These are phyloP conservation scores for Yarrowia galli DNA, from an alignment of 1,139 yeast species.

Conservation along the genomic window DNA sequence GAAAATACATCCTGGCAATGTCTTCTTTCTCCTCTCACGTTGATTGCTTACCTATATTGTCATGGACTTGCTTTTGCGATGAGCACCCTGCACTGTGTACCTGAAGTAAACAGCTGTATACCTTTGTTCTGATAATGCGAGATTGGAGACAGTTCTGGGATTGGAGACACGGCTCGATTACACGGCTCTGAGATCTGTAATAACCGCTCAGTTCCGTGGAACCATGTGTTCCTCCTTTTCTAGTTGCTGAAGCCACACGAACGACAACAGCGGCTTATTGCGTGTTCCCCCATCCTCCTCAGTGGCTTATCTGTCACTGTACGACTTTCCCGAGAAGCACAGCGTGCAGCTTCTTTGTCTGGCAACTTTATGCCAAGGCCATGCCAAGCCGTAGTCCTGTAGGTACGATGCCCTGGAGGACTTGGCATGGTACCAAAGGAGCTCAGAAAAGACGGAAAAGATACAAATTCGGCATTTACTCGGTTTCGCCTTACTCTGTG, in stretches of 20 bases:
- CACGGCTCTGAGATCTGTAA: too few species aligned
- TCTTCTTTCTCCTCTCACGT: too few species aligned
- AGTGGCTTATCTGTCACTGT: conserved; percentile 3
- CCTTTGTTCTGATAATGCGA: neutral
- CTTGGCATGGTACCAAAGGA: too few species aligned
- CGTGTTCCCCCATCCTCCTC: neutral
- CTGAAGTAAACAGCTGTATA: neutral
- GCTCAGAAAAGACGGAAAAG: too few species aligned
- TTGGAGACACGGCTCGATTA: too few species aligned
- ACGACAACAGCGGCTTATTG: neutral
- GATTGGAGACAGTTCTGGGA: neutral
- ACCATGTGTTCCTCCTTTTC: too few species aligned
- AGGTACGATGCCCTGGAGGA: neutral
- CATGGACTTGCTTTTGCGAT: conserved; percentile 1
- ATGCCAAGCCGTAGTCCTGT: neutral
- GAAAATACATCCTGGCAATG: too few species aligned
- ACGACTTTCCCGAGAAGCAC: neutral
- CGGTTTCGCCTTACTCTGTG: too few species aligned
- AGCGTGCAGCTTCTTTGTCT: neutral
- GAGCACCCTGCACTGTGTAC: neutral
- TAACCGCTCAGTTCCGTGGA: too few species aligned
- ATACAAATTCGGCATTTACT: too few species aligned
- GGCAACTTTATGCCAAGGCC: neutral
- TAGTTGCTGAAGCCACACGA: too few species aligned
- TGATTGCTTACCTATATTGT: neutral